Conservation (phyloP, 345 rosid genomes). For the Excoecaria cochinchinensis region DNA sequence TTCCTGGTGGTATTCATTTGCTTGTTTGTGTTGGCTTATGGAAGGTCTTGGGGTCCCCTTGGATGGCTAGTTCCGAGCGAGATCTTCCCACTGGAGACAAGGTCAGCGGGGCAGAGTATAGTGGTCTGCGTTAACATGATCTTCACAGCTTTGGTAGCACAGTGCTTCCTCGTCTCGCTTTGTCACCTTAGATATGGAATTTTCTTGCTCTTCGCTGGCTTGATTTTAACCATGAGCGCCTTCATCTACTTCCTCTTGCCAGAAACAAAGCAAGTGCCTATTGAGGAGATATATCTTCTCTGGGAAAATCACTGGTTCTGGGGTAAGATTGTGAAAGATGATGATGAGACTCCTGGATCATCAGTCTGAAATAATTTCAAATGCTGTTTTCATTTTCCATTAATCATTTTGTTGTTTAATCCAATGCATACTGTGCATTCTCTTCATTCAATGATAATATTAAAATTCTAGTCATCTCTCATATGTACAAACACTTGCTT, state of each 20-base stretch:
- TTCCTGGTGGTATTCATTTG: slow-evolving; percentile 18
- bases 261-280: slow-evolving; percentile 41
- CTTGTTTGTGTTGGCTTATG: slow-evolving; percentile 16
- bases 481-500: neutral
- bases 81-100: slow-evolving; percentile 17
- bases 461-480: neutral
- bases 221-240: slow-evolving; percentile 27
- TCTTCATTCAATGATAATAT: neutral
- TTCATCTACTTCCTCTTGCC: slow-evolving; percentile 37
- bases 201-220: slow-evolving; percentile 34
- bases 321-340: slow-evolving; percentile 10
- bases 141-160: slow-evolving; percentile 30
- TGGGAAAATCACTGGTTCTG: slow-evolving; percentile 39
- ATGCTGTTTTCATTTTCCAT: neutral
- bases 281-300: slow-evolving; percentile 31
- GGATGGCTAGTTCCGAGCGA: slow-evolving; percentile 27
- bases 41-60: slow-evolving; percentile 22
- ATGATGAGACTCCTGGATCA: neutral
- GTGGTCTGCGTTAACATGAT: slow-evolving; percentile 23
- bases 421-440: neutral
- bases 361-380: neutral
- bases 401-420: neutral
- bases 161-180: slow-evolving; percentile 20
- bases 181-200: slow-evolving; percentile 31
- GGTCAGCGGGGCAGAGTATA: neutral